Conservation (phyloP, 2,329 filamentous ascomycete species). For the Lasiodiplodia sp. region DNA sequence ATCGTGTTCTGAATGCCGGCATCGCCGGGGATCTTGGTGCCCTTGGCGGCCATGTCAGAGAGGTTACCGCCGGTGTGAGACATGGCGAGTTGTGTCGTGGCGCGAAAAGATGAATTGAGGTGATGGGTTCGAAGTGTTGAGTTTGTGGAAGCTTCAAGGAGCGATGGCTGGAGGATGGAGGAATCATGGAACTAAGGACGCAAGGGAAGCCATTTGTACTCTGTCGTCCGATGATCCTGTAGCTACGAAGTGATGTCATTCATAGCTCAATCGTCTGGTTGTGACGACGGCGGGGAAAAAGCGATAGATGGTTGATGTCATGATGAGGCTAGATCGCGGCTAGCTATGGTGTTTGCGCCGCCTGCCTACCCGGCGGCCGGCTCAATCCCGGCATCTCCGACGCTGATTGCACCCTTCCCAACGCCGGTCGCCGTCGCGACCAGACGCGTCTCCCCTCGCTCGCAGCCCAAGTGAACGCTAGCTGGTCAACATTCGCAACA, state of each 20-base stretch:
- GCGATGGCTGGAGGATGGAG: neutral
- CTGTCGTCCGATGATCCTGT: neutral
- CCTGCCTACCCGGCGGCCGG: conserved; percentile 2
- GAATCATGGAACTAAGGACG: neutral
- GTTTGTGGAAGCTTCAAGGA: neutral
- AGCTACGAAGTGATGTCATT: neutral
- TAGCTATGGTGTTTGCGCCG: conserved; percentile 4
- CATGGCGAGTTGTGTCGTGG: neutral
- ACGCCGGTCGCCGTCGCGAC: conserved; percentile 8
- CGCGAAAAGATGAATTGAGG: neutral
- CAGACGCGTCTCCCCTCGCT: conserved; percentile 12
- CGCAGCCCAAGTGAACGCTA: neutral
- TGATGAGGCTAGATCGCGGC: conserved; percentile 6
- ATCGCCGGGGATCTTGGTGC: conserved; percentile 53
- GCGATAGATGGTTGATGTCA: conserved; percentile 18
- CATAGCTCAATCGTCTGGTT: neutral
- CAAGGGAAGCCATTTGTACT: conserved; percentile 8
- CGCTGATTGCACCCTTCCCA: neutral
- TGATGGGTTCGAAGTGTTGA: neutral
- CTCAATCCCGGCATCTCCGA: neutral
- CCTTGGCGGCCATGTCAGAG: conserved; percentile 45
- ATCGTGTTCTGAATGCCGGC: conserved; percentile 55
- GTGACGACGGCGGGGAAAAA: neutral
- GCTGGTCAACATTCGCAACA: neutral
- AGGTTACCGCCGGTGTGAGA: conserved; percentile 44